Conservation (phyloP, 441 rosid species). For the Pelargonium fulgidum region DNA sequence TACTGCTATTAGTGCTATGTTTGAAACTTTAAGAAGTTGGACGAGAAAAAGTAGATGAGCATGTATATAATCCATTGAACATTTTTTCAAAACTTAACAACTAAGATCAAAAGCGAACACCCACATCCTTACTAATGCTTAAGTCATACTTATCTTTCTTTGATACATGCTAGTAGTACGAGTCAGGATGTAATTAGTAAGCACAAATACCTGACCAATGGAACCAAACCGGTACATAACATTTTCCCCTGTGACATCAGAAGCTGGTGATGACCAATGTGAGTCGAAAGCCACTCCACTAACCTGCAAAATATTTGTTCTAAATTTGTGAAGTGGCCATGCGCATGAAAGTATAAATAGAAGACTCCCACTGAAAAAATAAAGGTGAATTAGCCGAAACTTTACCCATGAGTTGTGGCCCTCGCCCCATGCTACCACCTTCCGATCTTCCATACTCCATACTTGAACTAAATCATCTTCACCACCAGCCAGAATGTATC, state of each 20-base stretch:
- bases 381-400: background rate
- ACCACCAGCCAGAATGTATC: conserved; percentile 92
- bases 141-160: no score
- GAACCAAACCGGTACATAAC: conserved; percentile 6
- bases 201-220: background rate
- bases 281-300: conserved; percentile 3
- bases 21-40: no score
- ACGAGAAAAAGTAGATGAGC: no score
- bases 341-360: background rate
- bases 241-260: conserved; percentile 3
- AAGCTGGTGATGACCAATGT: conserved; percentile 8
- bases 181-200: background rate
- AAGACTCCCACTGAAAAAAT: background rate
- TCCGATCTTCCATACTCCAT: conserved; percentile 96
- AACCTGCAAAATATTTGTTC: background rate
- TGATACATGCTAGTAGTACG: no score
- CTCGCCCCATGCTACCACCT: conserved; percentile 99
- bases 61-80: no score
- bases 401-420: conserved; percentile 97
- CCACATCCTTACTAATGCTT: no score
- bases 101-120: no score
- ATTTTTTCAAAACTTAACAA: no score
- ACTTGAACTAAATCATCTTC: conserved; percentile 99
- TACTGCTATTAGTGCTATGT: no score
- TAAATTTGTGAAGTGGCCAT: background rate